These are phyloP conservation scores for Cercophora samala DNA, from an alignment of 495 filamentous ascomycete genomes.

Conservation along the genomic window DNA sequence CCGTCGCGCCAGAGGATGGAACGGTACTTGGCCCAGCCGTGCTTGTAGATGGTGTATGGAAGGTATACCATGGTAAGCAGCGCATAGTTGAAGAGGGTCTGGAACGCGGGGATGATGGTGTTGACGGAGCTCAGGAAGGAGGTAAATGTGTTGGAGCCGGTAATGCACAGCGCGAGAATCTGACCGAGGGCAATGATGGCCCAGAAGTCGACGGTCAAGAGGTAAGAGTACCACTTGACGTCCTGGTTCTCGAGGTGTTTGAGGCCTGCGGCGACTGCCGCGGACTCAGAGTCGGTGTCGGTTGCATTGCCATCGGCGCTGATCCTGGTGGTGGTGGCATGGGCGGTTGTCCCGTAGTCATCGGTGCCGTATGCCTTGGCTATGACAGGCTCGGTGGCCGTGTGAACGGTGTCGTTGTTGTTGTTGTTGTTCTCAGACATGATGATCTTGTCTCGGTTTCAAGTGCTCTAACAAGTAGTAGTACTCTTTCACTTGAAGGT, in stretches of 20 bases:
- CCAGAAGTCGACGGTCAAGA: slow-evolving; percentile 84
- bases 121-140: slow-evolving; percentile 62
- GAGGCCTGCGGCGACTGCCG: slow-evolving; percentile 36
- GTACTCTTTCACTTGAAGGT: neutral
- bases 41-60: slow-evolving; percentile 73
- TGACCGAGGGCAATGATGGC: slow-evolving; percentile 79
- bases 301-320: neutral
- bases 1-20: slow-evolving; percentile 63
- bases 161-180: slow-evolving; percentile 82
- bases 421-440: neutral
- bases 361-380: slow-evolving; percentile 16
- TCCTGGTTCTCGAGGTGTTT: slow-evolving; percentile 47
- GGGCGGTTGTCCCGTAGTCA: slow-evolving; percentile 13
- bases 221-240: slow-evolving; percentile 70
- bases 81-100: slow-evolving; percentile 91
- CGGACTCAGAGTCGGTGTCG: slow-evolving; percentile 12
- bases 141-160: slow-evolving; percentile 83
- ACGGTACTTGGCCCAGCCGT: slow-evolving; percentile 70
- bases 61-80: slow-evolving; percentile 82
- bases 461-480: neutral
- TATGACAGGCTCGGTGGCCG: slow-evolving; percentile 8
- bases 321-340: slow-evolving; percentile 1
- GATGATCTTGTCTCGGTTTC: neutral
- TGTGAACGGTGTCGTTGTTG: neutral
- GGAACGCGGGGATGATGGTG: slow-evolving; percentile 92